Conservation (phyloP, 768 basidiomycete genomes). For the Lentinus brumalis region DNA sequence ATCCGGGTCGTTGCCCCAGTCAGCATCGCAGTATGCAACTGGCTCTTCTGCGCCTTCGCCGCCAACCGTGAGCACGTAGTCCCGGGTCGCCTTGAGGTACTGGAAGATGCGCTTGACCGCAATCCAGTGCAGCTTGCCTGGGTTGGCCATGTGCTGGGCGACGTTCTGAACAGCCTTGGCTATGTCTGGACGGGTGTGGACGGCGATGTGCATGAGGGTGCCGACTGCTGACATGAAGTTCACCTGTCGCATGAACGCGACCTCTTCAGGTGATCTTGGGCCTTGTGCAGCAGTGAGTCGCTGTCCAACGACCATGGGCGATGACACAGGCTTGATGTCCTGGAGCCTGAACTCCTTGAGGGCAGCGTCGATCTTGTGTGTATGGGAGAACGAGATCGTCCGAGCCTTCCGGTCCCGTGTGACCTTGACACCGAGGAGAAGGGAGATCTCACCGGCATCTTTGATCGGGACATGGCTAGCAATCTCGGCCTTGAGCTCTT, state of each 20-base stretch:
- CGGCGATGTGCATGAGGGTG: constrained; percentile 36
- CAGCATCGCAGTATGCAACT: constrained; percentile 6
- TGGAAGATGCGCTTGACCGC: constrained; percentile 42
- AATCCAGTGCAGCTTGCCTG: constrained; percentile 36
- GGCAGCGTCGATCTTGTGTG: too few species aligned
- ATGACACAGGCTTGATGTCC: too few species aligned
- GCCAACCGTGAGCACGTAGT: constrained; percentile 11
- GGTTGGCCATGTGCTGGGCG: constrained; percentile 37
- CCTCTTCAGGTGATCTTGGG: too few species aligned
- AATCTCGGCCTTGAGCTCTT: too few species aligned
- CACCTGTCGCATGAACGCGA: constrained; percentile 17
- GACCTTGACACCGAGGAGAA: too few species aligned
- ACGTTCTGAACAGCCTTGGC: constrained; percentile 36
- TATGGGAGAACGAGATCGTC: too few species aligned
- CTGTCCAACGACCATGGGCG: too few species aligned
- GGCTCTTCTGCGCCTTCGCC: neutral
- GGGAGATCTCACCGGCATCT: too few species aligned
- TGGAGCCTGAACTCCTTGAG: too few species aligned
- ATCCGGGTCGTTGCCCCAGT: neutral
- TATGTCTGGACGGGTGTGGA: constrained; percentile 42
- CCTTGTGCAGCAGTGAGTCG: too few species aligned
- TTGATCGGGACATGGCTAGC: too few species aligned
- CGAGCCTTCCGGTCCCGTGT: too few species aligned
- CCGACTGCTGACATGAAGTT: constrained; percentile 34
- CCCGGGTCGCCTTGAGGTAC: constrained; percentile 40